These are phyloP conservation scores for Quercus bicolor DNA, from an alignment of 306 rosid species.

Conservation along the genomic window DNA sequence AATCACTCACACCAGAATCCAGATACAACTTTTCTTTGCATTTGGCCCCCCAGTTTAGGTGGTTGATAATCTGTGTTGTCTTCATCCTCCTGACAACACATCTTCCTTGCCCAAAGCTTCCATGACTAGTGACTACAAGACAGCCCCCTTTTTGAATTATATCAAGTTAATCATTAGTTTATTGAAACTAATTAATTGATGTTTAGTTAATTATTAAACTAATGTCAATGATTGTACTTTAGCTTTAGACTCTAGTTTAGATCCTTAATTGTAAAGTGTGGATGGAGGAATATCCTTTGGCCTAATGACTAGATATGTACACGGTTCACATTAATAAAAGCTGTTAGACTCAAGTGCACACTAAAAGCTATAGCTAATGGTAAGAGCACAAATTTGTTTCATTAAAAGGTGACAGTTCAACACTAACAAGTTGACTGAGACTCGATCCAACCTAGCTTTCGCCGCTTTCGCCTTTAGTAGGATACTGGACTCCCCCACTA, in stretches of 20 bases:
- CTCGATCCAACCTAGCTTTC: no score
- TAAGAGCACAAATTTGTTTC: no score
- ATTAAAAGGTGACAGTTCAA: fast-evolving
- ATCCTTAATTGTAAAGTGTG: no score
- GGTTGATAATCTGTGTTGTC: neutral
- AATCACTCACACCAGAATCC: neutral
- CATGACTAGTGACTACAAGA: neutral
- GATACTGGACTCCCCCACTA: no score
- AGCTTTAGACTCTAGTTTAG: no score
- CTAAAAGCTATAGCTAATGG: no score
- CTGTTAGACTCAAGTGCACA: no score
- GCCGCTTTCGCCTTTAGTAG: no score
- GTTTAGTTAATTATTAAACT: constrained; percentile 2
- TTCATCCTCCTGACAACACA: constrained; percentile 24
- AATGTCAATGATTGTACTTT: neutral
- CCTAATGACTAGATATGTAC: no score
- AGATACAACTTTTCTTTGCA: neutral
- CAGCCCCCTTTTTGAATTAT: neutral
- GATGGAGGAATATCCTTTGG: no score
- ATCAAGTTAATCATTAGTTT: constrained; percentile 6
- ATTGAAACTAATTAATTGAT: neutral
- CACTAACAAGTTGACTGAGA: fast-evolving
- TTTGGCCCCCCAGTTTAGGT: neutral
- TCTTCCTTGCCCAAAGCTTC: neutral
- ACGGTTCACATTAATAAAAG: no score